Evolutionary conservation across 225 moss, liverwort and hornwort genomes (phyloP).

Genomic region (Sphagnum contortum): DNA sequence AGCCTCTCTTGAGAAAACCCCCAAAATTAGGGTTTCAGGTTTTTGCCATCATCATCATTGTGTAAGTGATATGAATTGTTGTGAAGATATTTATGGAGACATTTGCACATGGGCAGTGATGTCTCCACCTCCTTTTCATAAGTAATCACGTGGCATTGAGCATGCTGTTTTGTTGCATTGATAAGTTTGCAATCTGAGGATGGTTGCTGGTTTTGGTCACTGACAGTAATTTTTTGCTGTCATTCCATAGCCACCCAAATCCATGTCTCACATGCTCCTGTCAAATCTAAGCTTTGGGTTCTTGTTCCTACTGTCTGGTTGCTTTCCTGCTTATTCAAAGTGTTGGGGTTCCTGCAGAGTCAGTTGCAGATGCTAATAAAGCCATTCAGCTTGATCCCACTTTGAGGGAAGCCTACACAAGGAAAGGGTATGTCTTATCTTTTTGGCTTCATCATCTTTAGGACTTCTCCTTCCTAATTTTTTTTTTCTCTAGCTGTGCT

Average conservation of each 20-base stretch:
- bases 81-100: no score
- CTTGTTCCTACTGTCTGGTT: not conserved
- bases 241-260: not conserved
- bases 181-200: no score
- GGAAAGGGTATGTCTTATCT: constrained; percentile 1
- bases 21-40: not conserved
- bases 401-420: constrained; percentile 2
- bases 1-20: not conserved
- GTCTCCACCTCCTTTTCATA: no score
- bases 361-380: not conserved
- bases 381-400: constrained; percentile 2
- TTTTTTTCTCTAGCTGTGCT: not conserved
- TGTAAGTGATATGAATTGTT: no score
- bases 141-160: no score
- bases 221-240: not conserved
- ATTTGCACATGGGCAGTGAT: no score
- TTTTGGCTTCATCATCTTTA: not conserved
- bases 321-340: not conserved
- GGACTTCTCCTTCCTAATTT: not conserved
- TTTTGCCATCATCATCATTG: not conserved
- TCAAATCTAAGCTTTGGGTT: not conserved
- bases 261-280: not conserved
- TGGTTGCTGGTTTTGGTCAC: no score
- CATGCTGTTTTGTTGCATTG: no score
- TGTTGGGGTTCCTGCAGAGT: not conserved